Percentiles rank a stretch among this genome's conserved stretches.
phyloP scores from a whole-genome alignment of 352 stramenopile species.

The Pythium vanterpoolii region DNA sequence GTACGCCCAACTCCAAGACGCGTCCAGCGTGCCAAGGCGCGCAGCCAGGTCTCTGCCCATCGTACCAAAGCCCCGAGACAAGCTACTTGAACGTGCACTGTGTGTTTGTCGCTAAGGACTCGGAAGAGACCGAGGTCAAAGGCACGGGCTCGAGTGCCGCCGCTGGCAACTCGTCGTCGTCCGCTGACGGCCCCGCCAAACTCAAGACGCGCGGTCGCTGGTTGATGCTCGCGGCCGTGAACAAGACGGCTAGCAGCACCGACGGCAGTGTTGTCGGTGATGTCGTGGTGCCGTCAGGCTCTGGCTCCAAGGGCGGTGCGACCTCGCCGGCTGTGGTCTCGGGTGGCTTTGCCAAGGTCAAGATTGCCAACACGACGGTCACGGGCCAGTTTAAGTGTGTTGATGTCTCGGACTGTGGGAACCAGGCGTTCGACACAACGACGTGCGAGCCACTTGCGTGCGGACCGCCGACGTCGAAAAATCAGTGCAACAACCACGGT shows the following conservation, averaged over 20 bases:
- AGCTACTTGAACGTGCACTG: slow-evolving; percentile 83
- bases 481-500: slow-evolving; percentile 39
- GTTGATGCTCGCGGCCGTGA: slow-evolving; percentile 21
- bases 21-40: slow-evolving; percentile 70
- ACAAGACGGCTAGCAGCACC: slow-evolving; percentile 11
- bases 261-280: slow-evolving; percentile 10
- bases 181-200: background rate
- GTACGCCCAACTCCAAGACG: slow-evolving; percentile 75
- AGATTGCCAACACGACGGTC: slow-evolving; percentile 47
- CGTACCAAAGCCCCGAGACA: slow-evolving; percentile 66
- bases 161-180: background rate
- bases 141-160: slow-evolving; percentile 21
- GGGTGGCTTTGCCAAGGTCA: slow-evolving; percentile 46
- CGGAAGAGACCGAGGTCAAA: slow-evolving; percentile 17
- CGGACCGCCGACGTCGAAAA: slow-evolving; percentile 23
- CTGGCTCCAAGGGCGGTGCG: slow-evolving; percentile 8
- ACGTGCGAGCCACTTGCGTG: slow-evolving; percentile 35
- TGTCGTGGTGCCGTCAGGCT: slow-evolving; percentile 7
- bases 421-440: slow-evolving; percentile 32
- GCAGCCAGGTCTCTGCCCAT: slow-evolving; percentile 70
- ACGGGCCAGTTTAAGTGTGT: slow-evolving; percentile 44
- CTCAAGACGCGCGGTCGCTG: slow-evolving; percentile 10
- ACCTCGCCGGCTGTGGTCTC: slow-evolving; percentile 23
- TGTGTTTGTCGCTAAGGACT: slow-evolving; percentile 72
- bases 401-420: slow-evolving; percentile 41